A percentile compares a stretch with the other conserved stretches of the same genome.
Conservation (phyloP, 768 basidiomycete species). For the Tephrocybe rancida region DNA sequence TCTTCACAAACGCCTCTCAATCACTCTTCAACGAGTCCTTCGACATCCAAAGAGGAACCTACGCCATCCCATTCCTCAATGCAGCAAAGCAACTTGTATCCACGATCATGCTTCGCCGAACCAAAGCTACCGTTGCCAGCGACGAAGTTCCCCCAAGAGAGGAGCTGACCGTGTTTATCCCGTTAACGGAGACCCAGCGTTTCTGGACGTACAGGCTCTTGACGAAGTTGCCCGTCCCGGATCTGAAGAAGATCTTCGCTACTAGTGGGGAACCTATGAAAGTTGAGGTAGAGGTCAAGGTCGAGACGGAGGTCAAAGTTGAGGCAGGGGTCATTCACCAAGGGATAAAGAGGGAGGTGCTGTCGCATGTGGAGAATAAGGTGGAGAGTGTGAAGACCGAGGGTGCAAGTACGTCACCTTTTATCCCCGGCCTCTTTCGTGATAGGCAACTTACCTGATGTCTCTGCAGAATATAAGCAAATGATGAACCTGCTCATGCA, state of each 20-base stretch:
- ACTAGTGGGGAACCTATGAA: conserved; percentile 6
- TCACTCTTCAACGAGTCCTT: conserved; percentile 54
- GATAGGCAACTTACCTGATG: neutral
- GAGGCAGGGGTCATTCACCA: neutral
- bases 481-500: conserved; percentile 75
- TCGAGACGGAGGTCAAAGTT: neutral
- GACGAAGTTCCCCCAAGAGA: conserved; percentile 58
- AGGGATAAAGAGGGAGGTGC: conserved; percentile 36
- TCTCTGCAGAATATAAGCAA: conserved; percentile 49
- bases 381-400: conserved; percentile 29
- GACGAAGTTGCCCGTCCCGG: conserved; percentile 50
- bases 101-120: conserved; percentile 61
- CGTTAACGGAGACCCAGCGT: conserved; percentile 58
- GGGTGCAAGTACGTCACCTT: conserved; percentile 27
- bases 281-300: neutral
- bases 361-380: conserved; percentile 38
- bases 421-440: neutral
- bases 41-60: conserved; percentile 52
- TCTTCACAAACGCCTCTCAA: conserved; percentile 53
- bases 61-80: conserved; percentile 49
- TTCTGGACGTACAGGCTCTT: conserved; percentile 65
- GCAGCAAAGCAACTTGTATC: conserved; percentile 50
- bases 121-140: conserved; percentile 48
- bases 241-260: conserved; percentile 51
- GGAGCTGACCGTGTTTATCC: conserved; percentile 58